These are phyloP conservation scores for Hyaloscypha hepaticicola DNA, from an alignment of 495 filamentous ascomycete species.

Conservation along the genomic window DNA sequence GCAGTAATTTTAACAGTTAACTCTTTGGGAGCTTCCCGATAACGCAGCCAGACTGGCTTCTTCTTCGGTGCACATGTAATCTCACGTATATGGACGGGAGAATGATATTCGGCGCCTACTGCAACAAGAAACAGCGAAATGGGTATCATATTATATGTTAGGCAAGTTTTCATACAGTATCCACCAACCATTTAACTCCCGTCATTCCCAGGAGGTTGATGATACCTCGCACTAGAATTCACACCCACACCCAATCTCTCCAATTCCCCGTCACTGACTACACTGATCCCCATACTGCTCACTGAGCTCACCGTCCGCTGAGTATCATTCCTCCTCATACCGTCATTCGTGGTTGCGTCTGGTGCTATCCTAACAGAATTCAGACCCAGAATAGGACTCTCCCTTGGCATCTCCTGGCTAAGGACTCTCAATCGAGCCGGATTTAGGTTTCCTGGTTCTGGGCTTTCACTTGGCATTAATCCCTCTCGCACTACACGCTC, in stretches of 20 bases:
- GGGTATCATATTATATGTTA: not conserved
- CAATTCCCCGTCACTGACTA: conserved; percentile 13
- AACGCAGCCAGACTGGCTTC: too few species aligned
- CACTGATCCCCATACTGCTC: conserved; percentile 16
- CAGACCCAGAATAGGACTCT: conserved; percentile 17
- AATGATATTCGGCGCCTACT: too few species aligned
- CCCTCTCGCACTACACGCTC: conserved; percentile 13
- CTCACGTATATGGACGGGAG: too few species aligned
- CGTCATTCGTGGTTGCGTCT: not conserved
- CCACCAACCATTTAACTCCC: not conserved
- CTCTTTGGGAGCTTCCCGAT: too few species aligned
- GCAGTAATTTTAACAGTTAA: too few species aligned
- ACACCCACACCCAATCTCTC: conserved; percentile 16
- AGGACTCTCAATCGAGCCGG: conserved; percentile 10
- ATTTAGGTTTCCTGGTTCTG: not conserved
- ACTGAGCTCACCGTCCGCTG: conserved; percentile 7
- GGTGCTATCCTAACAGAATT: conserved; percentile 7
- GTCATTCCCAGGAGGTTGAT: not conserved
- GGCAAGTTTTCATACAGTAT: too few species aligned
- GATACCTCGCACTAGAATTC: not conserved
- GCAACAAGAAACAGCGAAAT: not conserved
- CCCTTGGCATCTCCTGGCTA: conserved; percentile 10
- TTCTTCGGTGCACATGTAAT: too few species aligned
- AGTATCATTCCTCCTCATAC: not conserved
- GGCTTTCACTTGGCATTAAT: conserved; percentile 8